Evolutionary conservation across 2,329 filamentous ascomycete species (phyloP).

Genomic region (Stagonosporopsis vannaccii): DNA sequence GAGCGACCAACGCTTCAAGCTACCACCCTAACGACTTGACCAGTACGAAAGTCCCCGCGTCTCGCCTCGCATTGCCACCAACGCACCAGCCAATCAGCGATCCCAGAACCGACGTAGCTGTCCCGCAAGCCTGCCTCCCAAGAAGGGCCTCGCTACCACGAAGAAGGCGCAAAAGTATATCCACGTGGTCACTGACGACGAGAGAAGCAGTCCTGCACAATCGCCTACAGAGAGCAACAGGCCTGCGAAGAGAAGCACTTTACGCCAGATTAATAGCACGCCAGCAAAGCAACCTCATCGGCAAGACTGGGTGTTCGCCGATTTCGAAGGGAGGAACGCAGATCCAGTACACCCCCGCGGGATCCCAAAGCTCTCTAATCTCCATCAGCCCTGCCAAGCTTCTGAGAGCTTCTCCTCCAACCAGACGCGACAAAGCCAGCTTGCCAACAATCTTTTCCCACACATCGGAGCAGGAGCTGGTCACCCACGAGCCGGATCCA

Average conservation of each 20-base stretch:
- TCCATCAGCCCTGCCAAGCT: constrained; percentile 23
- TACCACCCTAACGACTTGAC: constrained; percentile 31
- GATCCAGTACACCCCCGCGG: constrained; percentile 22
- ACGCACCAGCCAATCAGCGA: constrained; percentile 30
- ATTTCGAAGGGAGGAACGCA: constrained; percentile 18
- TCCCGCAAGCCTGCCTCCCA: constrained; percentile 29
- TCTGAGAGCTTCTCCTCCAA: constrained; percentile 5
- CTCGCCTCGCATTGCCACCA: constrained; percentile 36
- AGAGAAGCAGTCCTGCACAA: constrained; percentile 5
- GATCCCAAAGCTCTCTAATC: constrained; percentile 29
- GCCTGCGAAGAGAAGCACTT: neutral
- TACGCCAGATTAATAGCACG: neutral
- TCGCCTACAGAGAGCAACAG: neutral
- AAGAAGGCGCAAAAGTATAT: constrained; percentile 29
- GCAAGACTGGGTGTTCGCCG: neutral
- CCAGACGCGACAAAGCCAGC: constrained; percentile 19
- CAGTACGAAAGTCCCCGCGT: constrained; percentile 35
- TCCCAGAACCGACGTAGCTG: constrained; percentile 21
- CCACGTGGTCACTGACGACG: constrained; percentile 18
- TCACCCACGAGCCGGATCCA: neutral
- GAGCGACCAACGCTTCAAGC: constrained; percentile 18
- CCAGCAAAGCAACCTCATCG: neutral
- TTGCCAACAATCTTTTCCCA: constrained; percentile 18
- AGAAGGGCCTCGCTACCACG: constrained; percentile 34
- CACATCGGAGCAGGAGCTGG: neutral